Percentiles rank a stretch among this genome's conserved stretches.
phyloP scores from a whole-genome alignment of 2,329 filamentous ascomycete genomes.

The Alternaria incomplexa region DNA sequence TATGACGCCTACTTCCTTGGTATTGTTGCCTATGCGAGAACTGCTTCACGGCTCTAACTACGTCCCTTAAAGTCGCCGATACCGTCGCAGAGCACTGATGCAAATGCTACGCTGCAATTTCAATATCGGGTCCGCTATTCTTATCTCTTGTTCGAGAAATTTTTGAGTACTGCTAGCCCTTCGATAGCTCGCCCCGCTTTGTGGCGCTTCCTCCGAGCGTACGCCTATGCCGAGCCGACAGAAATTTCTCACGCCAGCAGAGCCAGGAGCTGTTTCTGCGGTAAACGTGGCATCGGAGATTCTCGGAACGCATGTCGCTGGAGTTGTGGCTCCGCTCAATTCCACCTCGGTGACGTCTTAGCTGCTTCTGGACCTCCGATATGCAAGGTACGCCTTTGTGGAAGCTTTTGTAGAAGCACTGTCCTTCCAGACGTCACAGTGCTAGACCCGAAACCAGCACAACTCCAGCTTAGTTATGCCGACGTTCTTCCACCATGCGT shows the following conservation, averaged over 20 bases:
- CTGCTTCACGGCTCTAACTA: not conserved
- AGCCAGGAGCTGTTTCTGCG: slow-evolving; percentile 4
- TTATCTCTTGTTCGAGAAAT: slow-evolving; percentile 34
- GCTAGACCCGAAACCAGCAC: slow-evolving; percentile 1
- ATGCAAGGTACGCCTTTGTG: slow-evolving; percentile 29
- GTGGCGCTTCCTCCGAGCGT: slow-evolving; percentile 30
- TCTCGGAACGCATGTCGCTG: slow-evolving; percentile 22
- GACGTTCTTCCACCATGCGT: slow-evolving; percentile 3
- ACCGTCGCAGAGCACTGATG: not conserved
- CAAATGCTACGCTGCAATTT: slow-evolving; percentile 8
- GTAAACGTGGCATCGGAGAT: slow-evolving; percentile 32
- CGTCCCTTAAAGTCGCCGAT: not conserved
- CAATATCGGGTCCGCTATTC: slow-evolving; percentile 30
- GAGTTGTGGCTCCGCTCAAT: slow-evolving; percentile 21
- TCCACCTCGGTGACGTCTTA: slow-evolving; percentile 27
- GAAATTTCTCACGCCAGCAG: slow-evolving; percentile 31
- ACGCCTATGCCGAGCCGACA: slow-evolving; percentile 30
- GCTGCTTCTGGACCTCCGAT: slow-evolving; percentile 22
- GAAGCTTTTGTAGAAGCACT: slow-evolving; percentile 16
- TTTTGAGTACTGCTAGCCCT: slow-evolving; percentile 25
- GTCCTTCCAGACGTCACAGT: slow-evolving; percentile 12
- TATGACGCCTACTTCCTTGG: slow-evolving; percentile 22
- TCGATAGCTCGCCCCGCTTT: slow-evolving; percentile 37
- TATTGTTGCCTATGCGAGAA: slow-evolving; percentile 8
- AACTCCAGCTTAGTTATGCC: slow-evolving; percentile 10